These are phyloP conservation scores for Mycena rebaudengoi DNA, from an alignment of 768 basidiomycete genomes.

Conservation along the genomic window DNA sequence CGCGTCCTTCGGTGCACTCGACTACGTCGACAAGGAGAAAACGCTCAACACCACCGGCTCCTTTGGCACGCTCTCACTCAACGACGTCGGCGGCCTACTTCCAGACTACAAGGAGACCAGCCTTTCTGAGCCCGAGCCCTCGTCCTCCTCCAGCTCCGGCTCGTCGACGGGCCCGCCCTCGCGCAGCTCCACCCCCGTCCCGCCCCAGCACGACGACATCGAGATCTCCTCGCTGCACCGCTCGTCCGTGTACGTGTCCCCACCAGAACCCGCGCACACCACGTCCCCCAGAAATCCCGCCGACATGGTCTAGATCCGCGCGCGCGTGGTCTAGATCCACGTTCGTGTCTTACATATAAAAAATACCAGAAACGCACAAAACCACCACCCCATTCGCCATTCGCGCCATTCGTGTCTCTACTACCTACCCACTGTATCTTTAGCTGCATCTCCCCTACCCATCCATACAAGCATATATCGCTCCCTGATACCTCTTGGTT, in stretches of 20 bases:
- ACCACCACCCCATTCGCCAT: background rate
- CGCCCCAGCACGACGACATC: conserved; percentile 8
- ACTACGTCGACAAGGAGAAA: conserved; percentile 39
- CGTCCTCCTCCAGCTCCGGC: conserved; percentile 19
- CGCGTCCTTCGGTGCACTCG: conserved; percentile 47
- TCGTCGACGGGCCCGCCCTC: background rate
- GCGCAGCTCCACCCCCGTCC: background rate
- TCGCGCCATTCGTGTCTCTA: background rate
- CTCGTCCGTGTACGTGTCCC: conserved; percentile 5
- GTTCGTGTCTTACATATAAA: too few relatives aligned
- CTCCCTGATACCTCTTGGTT: too few relatives aligned
- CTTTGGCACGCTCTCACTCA: conserved; percentile 33
- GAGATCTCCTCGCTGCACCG: conserved; percentile 38
- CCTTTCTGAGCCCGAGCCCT: conserved; percentile 28
- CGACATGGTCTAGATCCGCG: conserved; percentile 17
- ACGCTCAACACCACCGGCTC: background rate
- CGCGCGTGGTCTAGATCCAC: conserved; percentile 5
- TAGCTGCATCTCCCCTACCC: too few relatives aligned
- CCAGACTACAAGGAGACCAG: conserved; percentile 40
- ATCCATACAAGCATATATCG: too few relatives aligned
- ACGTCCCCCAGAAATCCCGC: conserved; percentile 25
- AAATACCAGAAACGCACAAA: too few relatives aligned
- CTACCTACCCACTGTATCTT: conserved; percentile 14
- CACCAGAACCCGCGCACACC: conserved; percentile 28
- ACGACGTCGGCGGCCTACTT: conserved; percentile 50